phyloP scores from a whole-genome alignment of 345 rosid species.

The Acer saccharum region DNA sequence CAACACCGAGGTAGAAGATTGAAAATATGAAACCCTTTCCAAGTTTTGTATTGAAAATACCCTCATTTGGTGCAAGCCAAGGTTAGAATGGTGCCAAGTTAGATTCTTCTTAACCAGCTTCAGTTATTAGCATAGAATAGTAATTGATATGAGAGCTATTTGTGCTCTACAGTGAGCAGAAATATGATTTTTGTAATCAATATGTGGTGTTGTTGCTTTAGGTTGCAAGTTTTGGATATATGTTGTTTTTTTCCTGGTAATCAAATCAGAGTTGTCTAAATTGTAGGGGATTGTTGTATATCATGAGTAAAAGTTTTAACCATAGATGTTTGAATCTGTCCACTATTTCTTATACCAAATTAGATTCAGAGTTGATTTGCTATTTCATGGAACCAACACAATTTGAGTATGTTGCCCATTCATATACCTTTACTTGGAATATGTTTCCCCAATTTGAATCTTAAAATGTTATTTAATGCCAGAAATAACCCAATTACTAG shows the following conservation, averaged over 20 bases:
- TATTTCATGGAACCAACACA: background rate
- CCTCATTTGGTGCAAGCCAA: background rate
- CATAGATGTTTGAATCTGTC: background rate
- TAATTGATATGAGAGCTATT: background rate
- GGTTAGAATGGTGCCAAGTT: background rate
- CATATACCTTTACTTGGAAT: background rate
- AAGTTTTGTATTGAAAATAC: background rate
- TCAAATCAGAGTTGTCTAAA: background rate
- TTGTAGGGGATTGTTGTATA: background rate
- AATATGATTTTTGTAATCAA: background rate
- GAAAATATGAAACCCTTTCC: slow-evolving; percentile 14
- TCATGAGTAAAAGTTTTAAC: background rate
- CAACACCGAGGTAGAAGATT: slow-evolving; percentile 59
- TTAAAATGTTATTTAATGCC: too few relatives aligned
- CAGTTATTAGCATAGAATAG: background rate
- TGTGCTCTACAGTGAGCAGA: slow-evolving; percentile 5
- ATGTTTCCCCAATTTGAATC: background rate
- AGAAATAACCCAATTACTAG: background rate
- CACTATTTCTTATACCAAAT: background rate
- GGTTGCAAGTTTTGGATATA: background rate
- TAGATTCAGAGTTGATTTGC: background rate
- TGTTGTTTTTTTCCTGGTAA: background rate
- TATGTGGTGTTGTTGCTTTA: background rate
- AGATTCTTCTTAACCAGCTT: background rate
- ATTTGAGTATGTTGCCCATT: background rate